These are phyloP conservation scores for Xylaria grammica DNA, from an alignment of 495 filamentous ascomycete species.

Conservation along the genomic window DNA sequence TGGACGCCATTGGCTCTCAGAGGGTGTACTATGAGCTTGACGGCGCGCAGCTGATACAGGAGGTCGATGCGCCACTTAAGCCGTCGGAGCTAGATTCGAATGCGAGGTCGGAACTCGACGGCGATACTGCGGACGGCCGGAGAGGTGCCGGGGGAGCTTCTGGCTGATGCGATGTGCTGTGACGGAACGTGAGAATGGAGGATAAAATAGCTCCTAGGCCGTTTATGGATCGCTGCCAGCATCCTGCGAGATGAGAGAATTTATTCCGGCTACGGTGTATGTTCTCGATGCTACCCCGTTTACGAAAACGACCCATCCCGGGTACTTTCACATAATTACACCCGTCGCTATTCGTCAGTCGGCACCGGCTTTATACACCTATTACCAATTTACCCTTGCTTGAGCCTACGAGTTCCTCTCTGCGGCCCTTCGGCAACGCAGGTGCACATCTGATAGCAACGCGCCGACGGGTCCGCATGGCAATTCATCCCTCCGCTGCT, in stretches of 20 bases:
- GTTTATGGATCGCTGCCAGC: background rate
- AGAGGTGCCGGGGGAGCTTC: background rate
- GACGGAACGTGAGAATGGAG: too few relatives aligned
- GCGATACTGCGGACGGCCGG: background rate
- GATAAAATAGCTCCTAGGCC: too few relatives aligned
- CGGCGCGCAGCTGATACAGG: background rate
- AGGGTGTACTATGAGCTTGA: constrained; percentile 1
- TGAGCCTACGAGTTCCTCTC: background rate
- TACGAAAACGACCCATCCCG: too few relatives aligned
- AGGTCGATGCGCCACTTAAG: background rate
- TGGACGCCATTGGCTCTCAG: background rate
- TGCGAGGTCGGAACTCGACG: background rate
- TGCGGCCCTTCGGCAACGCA: constrained; percentile 3
- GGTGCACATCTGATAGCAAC: constrained; percentile 31
- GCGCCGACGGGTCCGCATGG: constrained; percentile 32
- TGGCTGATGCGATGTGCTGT: background rate
- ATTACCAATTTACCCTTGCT: background rate
- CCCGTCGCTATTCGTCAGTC: too few relatives aligned
- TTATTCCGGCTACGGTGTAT: background rate
- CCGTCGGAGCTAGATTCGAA: background rate
- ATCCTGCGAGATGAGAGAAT: background rate
- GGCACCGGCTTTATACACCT: background rate
- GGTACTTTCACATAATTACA: too few relatives aligned
- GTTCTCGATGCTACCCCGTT: background rate
- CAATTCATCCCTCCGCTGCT: constrained; percentile 22